Evolutionary conservation across 1,284 basidiomycete species (phyloP), one percentile per base, ranked within the genome.

Genomic region (Puccinia sorghi): DNA sequence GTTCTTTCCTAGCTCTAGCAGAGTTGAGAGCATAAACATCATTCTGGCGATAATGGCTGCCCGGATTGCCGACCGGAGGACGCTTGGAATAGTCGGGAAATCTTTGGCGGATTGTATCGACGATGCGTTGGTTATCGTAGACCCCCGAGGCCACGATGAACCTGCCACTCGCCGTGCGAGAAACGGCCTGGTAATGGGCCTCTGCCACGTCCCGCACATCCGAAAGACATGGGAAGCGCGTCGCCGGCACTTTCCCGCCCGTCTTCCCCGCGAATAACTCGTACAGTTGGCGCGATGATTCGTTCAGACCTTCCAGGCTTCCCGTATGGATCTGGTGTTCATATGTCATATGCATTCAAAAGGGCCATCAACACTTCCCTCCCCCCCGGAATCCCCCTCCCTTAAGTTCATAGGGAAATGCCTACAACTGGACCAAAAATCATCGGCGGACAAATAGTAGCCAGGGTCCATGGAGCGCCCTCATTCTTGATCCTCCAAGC

Each of bases 381-480:
- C 32, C 17, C 8, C 3, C 5, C 8, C 17, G 15, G 12, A 27
- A 59, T 27, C 27, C 1, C 56, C 12, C 13, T 22, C 41, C 8
- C 43, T 12, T 22, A 52, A 52, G 41, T 20, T 57, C 2, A 27
- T 12, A 43, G 43, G 27, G 32, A 37, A 22, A 64, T 20, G 22
- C 70, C 41, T 43, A 72, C 70, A 2, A 72, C 70, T 59, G 72
- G 72, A 32, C 72, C 72, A 63, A 86, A 75, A 56, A 90, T 89
- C 22, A 85, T 80, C 8, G 85, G 85, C 13, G 90, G 90, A 82
- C 88, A 87, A 80, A 91, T 85, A 0, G 86, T 86, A 12, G 86
- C 87, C 37, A 90, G 83, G 80, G 90, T 89, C 87, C 88, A 91
- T 0, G 82, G 80, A 9, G 72, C 54, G 22, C 89, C 88, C 82